Evolutionary conservation across 257 asterid species (phyloP).

Genomic region (Scutellaria minor): DNA sequence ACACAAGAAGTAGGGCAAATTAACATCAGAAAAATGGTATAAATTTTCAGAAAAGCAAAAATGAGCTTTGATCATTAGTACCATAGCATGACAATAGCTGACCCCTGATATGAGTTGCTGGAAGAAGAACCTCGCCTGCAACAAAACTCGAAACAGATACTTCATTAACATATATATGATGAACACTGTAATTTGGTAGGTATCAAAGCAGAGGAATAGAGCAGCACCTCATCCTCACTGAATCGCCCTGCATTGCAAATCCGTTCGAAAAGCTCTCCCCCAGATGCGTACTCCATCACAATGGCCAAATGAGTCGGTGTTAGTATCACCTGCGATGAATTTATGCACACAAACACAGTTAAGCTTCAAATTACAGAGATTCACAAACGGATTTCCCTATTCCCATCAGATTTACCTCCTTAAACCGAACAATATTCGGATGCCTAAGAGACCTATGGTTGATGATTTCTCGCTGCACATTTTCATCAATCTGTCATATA

Average conservation of each 20-base stretch:
- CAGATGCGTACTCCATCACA: constrained; percentile 99
- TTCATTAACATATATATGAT: constrained; percentile 28
- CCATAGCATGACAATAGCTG: constrained; percentile 98
- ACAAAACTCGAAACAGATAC: constrained; percentile 11
- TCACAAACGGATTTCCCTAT: not conserved
- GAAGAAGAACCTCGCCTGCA: constrained; percentile 94
- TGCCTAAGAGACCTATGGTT: constrained; percentile 94
- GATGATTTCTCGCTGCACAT: constrained; percentile 90
- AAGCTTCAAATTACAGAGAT: constrained; percentile 22
- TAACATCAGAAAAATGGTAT: not conserved
- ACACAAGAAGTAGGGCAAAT: not conserved
- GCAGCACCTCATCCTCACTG: constrained; percentile 91
- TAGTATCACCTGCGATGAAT: constrained; percentile 63
- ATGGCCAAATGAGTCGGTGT: constrained; percentile 98
- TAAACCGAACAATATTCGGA: constrained; percentile 88
- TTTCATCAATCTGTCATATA: constrained; percentile 77
- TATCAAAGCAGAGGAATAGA: not conserved
- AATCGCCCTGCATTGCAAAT: constrained; percentile 98
- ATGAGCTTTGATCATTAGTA: constrained; percentile 36
- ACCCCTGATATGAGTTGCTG: constrained; percentile 99
- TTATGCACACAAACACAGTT: not conserved
- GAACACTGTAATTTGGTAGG: not conserved
- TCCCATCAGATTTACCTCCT: constrained; percentile 57
- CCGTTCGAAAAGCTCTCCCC: constrained; percentile 94
- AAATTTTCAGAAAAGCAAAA: not conserved